phyloP scores from a whole-genome alignment of 257 asterid genomes.

The Nicotiana otophora region DNA sequence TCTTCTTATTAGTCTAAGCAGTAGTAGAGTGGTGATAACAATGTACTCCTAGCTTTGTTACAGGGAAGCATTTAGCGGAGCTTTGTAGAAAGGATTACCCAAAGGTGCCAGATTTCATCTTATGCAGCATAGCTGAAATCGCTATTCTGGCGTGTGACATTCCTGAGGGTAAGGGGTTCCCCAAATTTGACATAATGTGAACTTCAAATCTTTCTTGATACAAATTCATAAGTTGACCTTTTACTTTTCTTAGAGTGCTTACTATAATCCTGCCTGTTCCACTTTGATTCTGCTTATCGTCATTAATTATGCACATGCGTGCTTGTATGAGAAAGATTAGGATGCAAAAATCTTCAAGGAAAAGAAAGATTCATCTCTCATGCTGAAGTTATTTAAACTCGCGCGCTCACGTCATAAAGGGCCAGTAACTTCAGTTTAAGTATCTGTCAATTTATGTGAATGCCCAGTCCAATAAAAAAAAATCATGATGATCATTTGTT shows the following conservation, averaged over 20 bases:
- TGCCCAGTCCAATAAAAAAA: background rate
- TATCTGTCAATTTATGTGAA: background rate
- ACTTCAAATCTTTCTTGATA: constrained; percentile 3
- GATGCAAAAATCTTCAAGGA: background rate
- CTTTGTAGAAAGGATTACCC: constrained; percentile 85
- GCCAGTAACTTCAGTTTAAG: background rate
- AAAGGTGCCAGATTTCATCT: constrained; percentile 54
- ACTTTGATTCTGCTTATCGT: background rate
- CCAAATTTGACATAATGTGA: background rate
- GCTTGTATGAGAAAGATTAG: background rate
- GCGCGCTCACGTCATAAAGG: background rate
- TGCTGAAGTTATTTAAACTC: background rate
- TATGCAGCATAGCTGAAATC: constrained; percentile 91
- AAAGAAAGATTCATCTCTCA: background rate
- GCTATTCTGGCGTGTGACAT: constrained; percentile 92
- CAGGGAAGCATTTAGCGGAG: constrained; percentile 97
- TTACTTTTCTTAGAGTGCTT: background rate
- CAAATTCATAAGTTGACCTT: background rate
- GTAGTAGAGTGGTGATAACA: too few species aligned
- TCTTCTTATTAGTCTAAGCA: too few species aligned
- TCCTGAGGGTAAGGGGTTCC: constrained; percentile 71
- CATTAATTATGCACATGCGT: background rate
- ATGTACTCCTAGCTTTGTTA: constrained; percentile 6
- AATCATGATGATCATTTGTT: background rate
- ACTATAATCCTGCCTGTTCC: background rate